A percentile compares a stretch with the other conserved stretches of the same genome.
These are phyloP conservation scores for Hypseocharis bilobata DNA, from an alignment of 441 rosid genomes.

Conservation along the genomic window DNA sequence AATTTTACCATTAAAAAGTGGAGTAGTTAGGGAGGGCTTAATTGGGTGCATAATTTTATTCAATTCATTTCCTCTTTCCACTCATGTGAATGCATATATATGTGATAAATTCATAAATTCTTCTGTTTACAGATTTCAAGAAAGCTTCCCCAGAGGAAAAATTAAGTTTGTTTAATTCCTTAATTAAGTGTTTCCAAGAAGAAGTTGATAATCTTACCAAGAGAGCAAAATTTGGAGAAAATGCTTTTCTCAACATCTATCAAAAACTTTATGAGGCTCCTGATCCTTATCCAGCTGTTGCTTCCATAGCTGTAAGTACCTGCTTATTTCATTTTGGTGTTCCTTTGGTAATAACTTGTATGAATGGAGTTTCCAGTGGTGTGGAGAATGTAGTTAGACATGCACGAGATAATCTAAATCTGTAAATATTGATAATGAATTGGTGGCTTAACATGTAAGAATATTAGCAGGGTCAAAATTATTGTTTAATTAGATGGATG, in stretches of 20 bases:
- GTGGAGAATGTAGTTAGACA: not conserved
- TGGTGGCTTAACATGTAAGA: not conserved
- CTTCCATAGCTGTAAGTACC: conserved; percentile 74
- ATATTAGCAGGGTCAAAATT: too few species aligned
- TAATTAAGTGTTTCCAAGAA: conserved; percentile 93
- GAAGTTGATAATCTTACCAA: conserved; percentile 99
- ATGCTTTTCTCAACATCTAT: conserved; percentile 90
- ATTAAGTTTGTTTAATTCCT: conserved; percentile 70
- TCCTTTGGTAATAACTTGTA: not conserved
- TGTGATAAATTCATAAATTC: not conserved
- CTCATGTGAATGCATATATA: not conserved
- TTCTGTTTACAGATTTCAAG: conserved; percentile 61
- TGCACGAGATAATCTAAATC: not conserved
- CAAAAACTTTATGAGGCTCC: conserved; percentile 99
- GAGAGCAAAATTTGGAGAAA: conserved; percentile 97
- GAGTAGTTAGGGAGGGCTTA: not conserved
- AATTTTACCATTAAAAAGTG: conserved; percentile 2
- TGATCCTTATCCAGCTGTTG: conserved; percentile 91
- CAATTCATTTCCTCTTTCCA: not conserved
- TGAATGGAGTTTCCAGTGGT: not conserved
- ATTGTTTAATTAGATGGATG: too few species aligned
- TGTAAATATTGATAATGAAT: not conserved
- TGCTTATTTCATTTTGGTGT: conserved; percentile 7
- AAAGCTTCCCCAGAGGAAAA: conserved; percentile 88
- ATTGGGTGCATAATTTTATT: not conserved